Percentiles rank a stretch among this genome's conserved stretches.
Conservation (phyloP, 257 asterid species). For the Haberlea rhodopensis region DNA sequence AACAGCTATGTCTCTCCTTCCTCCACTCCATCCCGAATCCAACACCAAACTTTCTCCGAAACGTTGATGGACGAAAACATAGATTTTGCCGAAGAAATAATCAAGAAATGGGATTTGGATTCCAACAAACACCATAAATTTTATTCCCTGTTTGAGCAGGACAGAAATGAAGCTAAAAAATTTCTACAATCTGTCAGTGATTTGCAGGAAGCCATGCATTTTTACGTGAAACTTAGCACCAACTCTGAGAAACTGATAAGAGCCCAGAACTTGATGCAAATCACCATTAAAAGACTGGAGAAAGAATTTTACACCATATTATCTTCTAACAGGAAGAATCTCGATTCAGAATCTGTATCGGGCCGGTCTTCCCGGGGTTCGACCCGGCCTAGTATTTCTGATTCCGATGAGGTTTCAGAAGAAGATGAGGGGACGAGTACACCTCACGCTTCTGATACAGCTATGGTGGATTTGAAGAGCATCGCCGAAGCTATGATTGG, state of each 20-base stretch:
- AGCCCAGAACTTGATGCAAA: constrained; percentile 63
- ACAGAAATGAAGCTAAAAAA: constrained; percentile 37
- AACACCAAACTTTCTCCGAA: constrained; percentile 45
- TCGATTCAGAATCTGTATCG: constrained; percentile 62
- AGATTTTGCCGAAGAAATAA: constrained; percentile 42
- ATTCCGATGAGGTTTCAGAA: no score
- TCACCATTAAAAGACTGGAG: constrained; percentile 64
- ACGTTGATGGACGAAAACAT: constrained; percentile 58
- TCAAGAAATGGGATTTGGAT: constrained; percentile 44
- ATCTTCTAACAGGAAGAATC: constrained; percentile 40
- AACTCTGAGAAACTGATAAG: constrained; percentile 41
- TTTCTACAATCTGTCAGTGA: constrained; percentile 45
- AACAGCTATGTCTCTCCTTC: constrained; percentile 25
- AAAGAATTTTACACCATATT: constrained; percentile 55
- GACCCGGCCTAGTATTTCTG: constrained; percentile 36
- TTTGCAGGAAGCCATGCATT: constrained; percentile 56
- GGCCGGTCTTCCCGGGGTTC: constrained; percentile 32
- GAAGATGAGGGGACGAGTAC: constrained; percentile 32
- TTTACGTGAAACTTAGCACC: constrained; percentile 35
- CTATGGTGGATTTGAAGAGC: constrained; percentile 45
- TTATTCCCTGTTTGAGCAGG: constrained; percentile 37
- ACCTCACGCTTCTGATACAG: constrained; percentile 33
- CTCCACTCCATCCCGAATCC: constrained; percentile 30
- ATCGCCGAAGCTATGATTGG: constrained; percentile 77
- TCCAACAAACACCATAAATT: constrained; percentile 22